Base-by-base conservation (phyloP, 768 basidiomycete species). In the Agaricus blazei region DNA sequence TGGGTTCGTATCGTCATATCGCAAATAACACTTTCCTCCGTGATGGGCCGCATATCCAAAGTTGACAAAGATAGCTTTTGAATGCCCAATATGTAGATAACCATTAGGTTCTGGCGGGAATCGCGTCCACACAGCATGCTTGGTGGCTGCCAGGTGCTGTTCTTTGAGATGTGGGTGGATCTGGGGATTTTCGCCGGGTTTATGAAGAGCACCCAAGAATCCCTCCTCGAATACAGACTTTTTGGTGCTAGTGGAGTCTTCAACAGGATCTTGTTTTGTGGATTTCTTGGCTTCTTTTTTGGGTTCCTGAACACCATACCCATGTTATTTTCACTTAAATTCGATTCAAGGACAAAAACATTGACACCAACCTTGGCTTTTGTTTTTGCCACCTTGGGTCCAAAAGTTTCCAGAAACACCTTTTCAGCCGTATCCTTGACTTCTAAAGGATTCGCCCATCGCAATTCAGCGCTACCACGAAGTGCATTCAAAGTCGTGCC, bases 41-140 rank as follows among this genome's bases (percentile, higher is more conserved):
- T 97, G 80, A 68, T 94, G 84, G 12, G 93, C 93, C 34, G 97
- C 97, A 67, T 93, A 99, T n/a, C 97, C 97, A 68, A 98, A 99
- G 70, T 95, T 90, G 58, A 98, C 86, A 64, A 97, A 96, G 64
- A 99, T 98, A 2, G 97, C 96, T 67, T 99, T 99, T 48, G 95
- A 98, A 66, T 99, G 97, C 2, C 96, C 96, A 61, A 93, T 88
- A 63, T 93, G 97, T 40, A 98, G 78, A 72, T 82, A 98, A 11
- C 97, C 97, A 66, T 99, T 99, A 3, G 97, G 97, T 72, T 99
- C 97, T 2, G 97, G 97, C 26, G 97, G 97, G 72, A 99, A 99
- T 38, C 97, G 91, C 9, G 97, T 99, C 74, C 87, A 87, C 3
- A 98, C 95, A 48, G 81, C 75, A 7, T 93, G 91, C 12, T 80